phyloP scores from a whole-genome alignment of 495 filamentous ascomycete genomes.

The Aspergillus bridgeri region DNA sequence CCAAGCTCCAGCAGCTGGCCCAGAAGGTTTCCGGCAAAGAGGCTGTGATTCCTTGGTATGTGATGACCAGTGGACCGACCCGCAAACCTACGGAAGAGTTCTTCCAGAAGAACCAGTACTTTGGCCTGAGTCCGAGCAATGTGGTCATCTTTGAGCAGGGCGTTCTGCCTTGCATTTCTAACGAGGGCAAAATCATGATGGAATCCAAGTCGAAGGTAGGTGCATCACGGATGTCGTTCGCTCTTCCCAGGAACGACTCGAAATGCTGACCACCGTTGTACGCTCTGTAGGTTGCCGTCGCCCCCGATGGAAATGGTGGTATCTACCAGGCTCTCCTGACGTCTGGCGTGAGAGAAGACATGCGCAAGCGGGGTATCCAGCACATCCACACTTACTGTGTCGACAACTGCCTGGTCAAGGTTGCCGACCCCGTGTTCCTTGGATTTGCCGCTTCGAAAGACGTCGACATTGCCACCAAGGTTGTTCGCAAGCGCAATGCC shows the following conservation, averaged over 20 bases:
- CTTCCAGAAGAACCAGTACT: constrained; percentile 86
- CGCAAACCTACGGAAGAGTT: constrained; percentile 86
- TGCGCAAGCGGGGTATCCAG: constrained; percentile 83
- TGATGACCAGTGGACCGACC: constrained; percentile 99
- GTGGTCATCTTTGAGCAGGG: constrained; percentile 96
- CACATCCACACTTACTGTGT: constrained; percentile 98
- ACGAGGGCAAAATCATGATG: constrained; percentile 95
- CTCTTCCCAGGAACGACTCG: background rate
- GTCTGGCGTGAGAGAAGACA: constrained; percentile 79
- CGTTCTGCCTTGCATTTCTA: constrained; percentile 92
- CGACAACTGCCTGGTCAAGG: constrained; percentile 98
- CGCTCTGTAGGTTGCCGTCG: constrained; percentile 68
- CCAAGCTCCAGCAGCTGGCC: constrained; percentile 81
- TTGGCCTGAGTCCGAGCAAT: constrained; percentile 81
- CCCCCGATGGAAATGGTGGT: constrained; percentile 97
- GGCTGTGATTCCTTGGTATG: constrained; percentile 91
- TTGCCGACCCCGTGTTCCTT: constrained; percentile 93
- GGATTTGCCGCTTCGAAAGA: constrained; percentile 85
- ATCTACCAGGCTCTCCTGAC: constrained; percentile 90
- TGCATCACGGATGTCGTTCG: too few species aligned
- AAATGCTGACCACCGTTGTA: constrained; percentile 10
- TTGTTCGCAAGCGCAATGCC: constrained; percentile 95
- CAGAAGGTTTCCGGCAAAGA: constrained; percentile 60
- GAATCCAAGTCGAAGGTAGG: constrained; percentile 81
- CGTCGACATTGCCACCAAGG: constrained; percentile 97